phyloP scores from a whole-genome alignment of 2,329 filamentous ascomycete species.

The Fusarium sp. region DNA sequence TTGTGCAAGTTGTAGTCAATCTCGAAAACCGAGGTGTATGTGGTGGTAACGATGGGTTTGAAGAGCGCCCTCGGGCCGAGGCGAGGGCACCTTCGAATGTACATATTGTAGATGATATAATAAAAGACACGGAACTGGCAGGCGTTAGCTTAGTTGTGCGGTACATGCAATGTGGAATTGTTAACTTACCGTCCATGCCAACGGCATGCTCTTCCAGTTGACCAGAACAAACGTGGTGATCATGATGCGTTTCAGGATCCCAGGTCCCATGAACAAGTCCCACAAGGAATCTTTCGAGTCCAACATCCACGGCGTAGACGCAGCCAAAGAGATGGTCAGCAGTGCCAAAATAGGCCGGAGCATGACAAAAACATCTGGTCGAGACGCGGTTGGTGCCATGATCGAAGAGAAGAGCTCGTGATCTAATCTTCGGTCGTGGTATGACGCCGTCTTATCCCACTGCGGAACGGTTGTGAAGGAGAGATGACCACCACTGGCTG shows the following conservation, averaged over 20 bases:
- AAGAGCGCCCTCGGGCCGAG: neutral
- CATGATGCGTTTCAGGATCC: neutral
- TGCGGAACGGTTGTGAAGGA: neutral
- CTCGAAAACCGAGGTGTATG: neutral
- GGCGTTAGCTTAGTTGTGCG: neutral
- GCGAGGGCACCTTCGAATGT: neutral
- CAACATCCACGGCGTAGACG: neutral
- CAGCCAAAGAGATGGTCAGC: neutral
- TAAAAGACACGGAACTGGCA: neutral
- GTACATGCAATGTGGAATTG: neutral
- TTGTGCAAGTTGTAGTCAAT: constrained; percentile 16
- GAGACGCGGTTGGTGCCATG: neutral
- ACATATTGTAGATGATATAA: neutral
- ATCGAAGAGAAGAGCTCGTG: neutral
- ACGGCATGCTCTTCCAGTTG: neutral
- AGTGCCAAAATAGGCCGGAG: neutral
- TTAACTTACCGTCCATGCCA: neutral
- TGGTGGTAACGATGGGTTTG: neutral
- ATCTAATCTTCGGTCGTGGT: neutral
- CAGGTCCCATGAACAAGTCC: neutral
- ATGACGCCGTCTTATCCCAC: neutral
- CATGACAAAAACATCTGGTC: neutral
- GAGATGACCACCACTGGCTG: neutral
- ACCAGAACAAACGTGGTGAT: neutral
- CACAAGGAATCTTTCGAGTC: neutral